Evolutionary conservation across 2,329 filamentous ascomycete species (phyloP).

Genomic region (Sporothrix mexicana): DNA sequence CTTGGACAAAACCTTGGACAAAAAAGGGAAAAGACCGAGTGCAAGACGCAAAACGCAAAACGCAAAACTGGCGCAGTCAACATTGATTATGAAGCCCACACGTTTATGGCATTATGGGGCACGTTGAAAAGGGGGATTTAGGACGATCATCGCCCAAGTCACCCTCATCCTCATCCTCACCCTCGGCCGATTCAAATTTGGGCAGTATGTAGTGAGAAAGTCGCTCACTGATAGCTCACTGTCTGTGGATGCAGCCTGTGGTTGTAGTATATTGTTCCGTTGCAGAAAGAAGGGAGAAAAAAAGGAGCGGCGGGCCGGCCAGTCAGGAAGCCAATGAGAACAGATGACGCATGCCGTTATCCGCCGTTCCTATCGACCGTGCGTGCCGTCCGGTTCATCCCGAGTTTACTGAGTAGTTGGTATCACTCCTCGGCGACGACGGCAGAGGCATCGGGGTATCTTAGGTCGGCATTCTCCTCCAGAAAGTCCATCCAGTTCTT

Average conservation of each 20-base stretch:
- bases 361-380: background rate
- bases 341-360: background rate
- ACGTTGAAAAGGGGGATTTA: background rate
- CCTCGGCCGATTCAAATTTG: background rate
- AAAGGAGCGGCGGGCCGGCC: background rate
- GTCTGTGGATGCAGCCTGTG: background rate
- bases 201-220: background rate
- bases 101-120: background rate
- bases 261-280: background rate
- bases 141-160: background rate
- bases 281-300: background rate
- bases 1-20: slow-evolving; percentile 13
- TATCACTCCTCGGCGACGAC: slow-evolving; percentile 39
- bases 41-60: background rate
- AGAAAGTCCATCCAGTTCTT: slow-evolving; percentile 90
- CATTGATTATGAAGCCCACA: background rate
- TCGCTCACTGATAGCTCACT: background rate
- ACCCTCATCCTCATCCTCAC: background rate
- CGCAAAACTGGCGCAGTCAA: background rate
- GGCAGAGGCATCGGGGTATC: slow-evolving; percentile 75
- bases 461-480: slow-evolving; percentile 86
- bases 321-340: background rate
- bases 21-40: slow-evolving; percentile 11
- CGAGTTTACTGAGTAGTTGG: background rate
- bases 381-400: no score